Base-by-base conservation (phyloP, 225 moss, liverwort and hornwort species). In the Polytrichum commune region DNA sequence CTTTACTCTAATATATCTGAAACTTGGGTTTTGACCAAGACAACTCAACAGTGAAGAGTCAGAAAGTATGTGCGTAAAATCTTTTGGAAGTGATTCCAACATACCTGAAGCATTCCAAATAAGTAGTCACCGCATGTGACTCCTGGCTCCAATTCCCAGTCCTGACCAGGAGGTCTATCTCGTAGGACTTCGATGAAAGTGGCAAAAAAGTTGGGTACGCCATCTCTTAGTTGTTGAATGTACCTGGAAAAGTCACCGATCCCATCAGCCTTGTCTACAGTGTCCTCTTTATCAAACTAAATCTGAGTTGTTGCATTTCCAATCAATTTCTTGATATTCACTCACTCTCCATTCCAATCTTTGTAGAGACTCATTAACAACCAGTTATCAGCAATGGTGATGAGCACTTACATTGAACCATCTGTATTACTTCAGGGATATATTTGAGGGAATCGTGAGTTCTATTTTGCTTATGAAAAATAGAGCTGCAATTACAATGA, bases 121-220 rank as follows among this genome's bases (percentile, higher is more conserved):
- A 93, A 79, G 64, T 93, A 93, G 72, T 93, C 93, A 53, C 93
- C 93, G 67, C 93, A 93, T 20, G 93, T 93, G 54, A 91, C 93
- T 83, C 93, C 93, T 67, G 93, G 93, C 79, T 93, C 93, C 68
- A 93, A 80, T 82, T 93, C 93, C 93, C 93, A 93, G 80, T 93
- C 93, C 20, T 76, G 93, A 73, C 91, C 93, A 26, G 91, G 89
- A 53, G 93, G 91, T 77, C 93, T 91, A 68, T 93, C 93, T 69
- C 91, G 86, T 69, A 93, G 89, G 71, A 93, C 89, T 79, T 93
- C 93, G 68, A 93, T 93, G 69, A 93, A 93, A 29, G 93, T 93
- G 69, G 85, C 93, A 85, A 93, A 93, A 80, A 91, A 91, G 78
- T 93, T 93, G 35, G 86, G 90, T 16, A 89, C 83, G 38, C 93